Evolutionary conservation across 202 grass and related monocot species (phyloP), one percentile per base, ranked within the genome.

Genomic region (Zizania palustris): DNA sequence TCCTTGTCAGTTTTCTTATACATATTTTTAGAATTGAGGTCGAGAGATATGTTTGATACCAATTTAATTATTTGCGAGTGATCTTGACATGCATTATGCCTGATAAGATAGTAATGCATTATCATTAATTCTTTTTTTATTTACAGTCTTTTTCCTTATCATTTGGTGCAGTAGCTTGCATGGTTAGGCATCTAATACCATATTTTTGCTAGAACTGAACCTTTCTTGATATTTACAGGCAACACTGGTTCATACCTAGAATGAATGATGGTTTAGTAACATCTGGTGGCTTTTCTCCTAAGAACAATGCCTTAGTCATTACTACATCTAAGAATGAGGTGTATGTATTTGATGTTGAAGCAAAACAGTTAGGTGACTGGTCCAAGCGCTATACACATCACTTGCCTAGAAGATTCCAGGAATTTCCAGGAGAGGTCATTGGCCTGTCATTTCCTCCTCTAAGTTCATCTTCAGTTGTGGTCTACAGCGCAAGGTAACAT

Each of bases 371-470:
- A 68, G 84, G 87, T 10, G 90, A 99, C 83, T 99, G 96, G 96
- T 99, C 96, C 39, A 99, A 89, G 56, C 87, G 59, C 38, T 64
- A 96, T 53, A 89, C 78, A 1, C 83, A 87, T 35, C 62, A 71
- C 40, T 84, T 99, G 48, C 96, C 92, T 43, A 90, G 68, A 85
- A 90, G 89, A 72, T 99, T 99, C 80, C 96, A 88, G 62, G 96
- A 99, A 69, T 99, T 99, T 80, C 96, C 96, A 68, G 96, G 90
- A 60, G 92, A 99, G 80, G 90, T 99, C 18, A 89, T 96, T 82
- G 92, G 92, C 45, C 85, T 99, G 15, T 87, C 92, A 38, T 99
- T 99, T 80, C 85, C 89, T 51, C 79, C 79, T 5, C 77, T 84
- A 61, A 84, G 65, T 35, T 90, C 84, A 46, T 67, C 85, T 45